Percentiles rank a stretch among this genome's conserved stretches.
Evolutionary conservation across 2,329 filamentous ascomycete genomes (phyloP).

Genomic region (Trichoderma gracile): DNA sequence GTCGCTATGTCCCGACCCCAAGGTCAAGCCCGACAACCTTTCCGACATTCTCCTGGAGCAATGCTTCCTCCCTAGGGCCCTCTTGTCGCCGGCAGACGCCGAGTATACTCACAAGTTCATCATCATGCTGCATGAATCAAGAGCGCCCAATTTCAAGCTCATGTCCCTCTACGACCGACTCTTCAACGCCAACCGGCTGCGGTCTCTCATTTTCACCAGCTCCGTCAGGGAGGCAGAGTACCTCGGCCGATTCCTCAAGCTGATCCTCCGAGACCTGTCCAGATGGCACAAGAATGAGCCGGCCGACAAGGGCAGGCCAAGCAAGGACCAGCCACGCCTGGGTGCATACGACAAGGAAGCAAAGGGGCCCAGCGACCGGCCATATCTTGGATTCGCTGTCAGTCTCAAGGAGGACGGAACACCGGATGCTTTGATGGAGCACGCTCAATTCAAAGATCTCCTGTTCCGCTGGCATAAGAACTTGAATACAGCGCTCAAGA

Average conservation of each 20-base stretch:
- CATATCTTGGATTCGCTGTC: slow-evolving; percentile 76
- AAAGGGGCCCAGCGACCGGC: slow-evolving; percentile 48
- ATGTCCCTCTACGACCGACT: slow-evolving; percentile 80
- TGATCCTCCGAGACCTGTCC: slow-evolving; percentile 75
- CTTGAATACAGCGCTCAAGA: slow-evolving; percentile 75
- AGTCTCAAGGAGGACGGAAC: slow-evolving; percentile 66
- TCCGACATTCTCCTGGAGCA: slow-evolving; percentile 82
- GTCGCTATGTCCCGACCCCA: slow-evolving; percentile 72
- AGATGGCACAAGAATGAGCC: slow-evolving; percentile 79
- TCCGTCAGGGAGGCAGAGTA: slow-evolving; percentile 91
- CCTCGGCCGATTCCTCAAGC: slow-evolving; percentile 85
- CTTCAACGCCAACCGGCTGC: slow-evolving; percentile 79
- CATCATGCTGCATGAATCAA: slow-evolving; percentile 81
- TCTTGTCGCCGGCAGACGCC: slow-evolving; percentile 82
- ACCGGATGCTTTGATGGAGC: slow-evolving; percentile 72
- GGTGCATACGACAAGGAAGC: slow-evolving; percentile 86
- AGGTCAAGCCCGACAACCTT: slow-evolving; percentile 63
- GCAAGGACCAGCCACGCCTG: slow-evolving; percentile 55
- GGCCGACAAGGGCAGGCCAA: slow-evolving; percentile 37
- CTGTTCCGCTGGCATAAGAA: slow-evolving; percentile 90
- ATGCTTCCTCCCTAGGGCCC: slow-evolving; percentile 84
- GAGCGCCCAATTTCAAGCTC: slow-evolving; percentile 82
- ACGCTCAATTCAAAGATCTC: slow-evolving; percentile 81
- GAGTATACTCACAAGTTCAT: slow-evolving; percentile 87
- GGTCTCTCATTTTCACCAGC: slow-evolving; percentile 82